Evolutionary conservation across 2,329 filamentous ascomycete genomes (phyloP).

Genomic region (Fusarium sp.): DNA sequence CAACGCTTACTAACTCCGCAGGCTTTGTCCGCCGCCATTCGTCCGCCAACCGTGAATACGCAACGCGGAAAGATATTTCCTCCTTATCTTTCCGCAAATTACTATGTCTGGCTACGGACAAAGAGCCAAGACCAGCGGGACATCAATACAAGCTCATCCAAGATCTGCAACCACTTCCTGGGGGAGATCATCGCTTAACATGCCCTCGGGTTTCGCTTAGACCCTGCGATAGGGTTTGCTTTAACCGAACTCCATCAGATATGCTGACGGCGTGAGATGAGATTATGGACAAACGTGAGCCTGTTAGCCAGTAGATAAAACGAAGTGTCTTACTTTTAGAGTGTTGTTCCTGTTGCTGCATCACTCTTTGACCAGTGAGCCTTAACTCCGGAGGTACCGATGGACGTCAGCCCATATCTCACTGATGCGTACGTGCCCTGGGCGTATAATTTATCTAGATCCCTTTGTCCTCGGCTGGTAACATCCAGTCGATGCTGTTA

Average conservation of each 20-base stretch:
- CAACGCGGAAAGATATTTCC: neutral
- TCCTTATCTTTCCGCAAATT: neutral
- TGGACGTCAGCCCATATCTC: slow-evolving; percentile 29
- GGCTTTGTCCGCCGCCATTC: slow-evolving; percentile 25
- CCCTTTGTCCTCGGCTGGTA: slow-evolving; percentile 5
- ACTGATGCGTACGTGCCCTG: neutral
- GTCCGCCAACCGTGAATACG: slow-evolving; percentile 2
- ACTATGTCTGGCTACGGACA: neutral
- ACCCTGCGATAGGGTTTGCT: slow-evolving; percentile 9
- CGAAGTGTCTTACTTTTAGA: neutral
- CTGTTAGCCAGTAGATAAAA: neutral
- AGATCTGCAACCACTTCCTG: slow-evolving; percentile 21
- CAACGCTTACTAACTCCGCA: slow-evolving; percentile 33
- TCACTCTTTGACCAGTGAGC: neutral
- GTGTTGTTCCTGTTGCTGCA: slow-evolving; percentile 1
- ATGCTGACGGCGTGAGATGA: slow-evolving; percentile 36
- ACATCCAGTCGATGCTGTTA: slow-evolving; percentile 12
- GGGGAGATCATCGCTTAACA: neutral
- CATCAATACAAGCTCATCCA: neutral
- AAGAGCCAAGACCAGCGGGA: neutral
- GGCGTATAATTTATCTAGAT: neutral
- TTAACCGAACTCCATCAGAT: neutral
- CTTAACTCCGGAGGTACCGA: slow-evolving; percentile 43
- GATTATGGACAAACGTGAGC: slow-evolving; percentile 7
- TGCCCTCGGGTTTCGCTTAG: neutral